Conservation (phyloP, 1,284 basidiomycete species). For the Ustilago loliicola region DNA sequence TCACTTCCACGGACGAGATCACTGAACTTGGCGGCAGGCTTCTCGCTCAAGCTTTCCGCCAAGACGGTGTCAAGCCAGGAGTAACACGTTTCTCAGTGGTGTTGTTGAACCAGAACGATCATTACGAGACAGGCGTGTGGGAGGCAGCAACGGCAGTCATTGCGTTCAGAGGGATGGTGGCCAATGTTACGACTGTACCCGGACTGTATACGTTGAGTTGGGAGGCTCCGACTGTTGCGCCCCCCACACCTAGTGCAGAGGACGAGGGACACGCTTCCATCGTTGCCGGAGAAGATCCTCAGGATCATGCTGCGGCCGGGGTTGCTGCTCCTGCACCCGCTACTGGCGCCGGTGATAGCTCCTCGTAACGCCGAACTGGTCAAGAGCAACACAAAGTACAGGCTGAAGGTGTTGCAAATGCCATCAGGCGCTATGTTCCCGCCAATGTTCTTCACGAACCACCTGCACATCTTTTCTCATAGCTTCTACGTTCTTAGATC, state of each 20-base stretch:
- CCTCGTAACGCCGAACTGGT: too few relatives aligned
- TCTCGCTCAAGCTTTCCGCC: constrained; percentile 48
- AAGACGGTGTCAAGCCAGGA: constrained; percentile 36
- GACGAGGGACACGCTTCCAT: too few relatives aligned
- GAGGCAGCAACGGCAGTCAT: constrained; percentile 35
- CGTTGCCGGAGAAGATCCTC: too few relatives aligned
- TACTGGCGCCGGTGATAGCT: background rate
- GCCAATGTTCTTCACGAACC: too few relatives aligned
- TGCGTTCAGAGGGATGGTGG: constrained; percentile 38
- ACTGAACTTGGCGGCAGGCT: constrained; percentile 30
- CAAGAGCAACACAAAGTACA: too few relatives aligned
- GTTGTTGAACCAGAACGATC: constrained; percentile 59
- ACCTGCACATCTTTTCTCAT: too few relatives aligned
- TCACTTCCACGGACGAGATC: constrained; percentile 42
- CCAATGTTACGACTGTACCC: constrained; percentile 34
- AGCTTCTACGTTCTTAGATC: too few relatives aligned
- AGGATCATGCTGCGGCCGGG: background rate
- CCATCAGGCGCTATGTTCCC: too few relatives aligned
- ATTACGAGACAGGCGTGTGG: constrained; percentile 45
- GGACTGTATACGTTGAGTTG: constrained; percentile 50
- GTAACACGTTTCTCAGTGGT: constrained; percentile 43
- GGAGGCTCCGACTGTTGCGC: constrained; percentile 36
- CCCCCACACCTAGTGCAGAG: background rate
- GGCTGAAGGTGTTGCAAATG: too few relatives aligned
- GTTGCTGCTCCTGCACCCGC: background rate